These are phyloP conservation scores for Fusarium oxysporum DNA, from an alignment of 2,329 filamentous ascomycete genomes.

Conservation along the genomic window DNA sequence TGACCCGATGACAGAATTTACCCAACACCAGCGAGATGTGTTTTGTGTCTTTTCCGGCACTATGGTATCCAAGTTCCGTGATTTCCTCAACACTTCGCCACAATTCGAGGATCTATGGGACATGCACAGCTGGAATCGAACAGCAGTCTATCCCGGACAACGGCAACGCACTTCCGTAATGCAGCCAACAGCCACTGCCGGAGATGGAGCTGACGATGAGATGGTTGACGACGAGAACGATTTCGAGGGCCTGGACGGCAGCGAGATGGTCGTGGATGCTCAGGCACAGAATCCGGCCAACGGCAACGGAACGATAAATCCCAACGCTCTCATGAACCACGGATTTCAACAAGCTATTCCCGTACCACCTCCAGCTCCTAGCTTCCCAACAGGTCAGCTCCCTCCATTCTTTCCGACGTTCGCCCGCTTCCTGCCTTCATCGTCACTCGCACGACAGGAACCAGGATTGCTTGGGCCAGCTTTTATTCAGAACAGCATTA, in stretches of 20 bases:
- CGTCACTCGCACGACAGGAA: conserved; percentile 33
- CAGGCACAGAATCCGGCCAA: conserved; percentile 45
- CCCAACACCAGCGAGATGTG: conserved; percentile 91
- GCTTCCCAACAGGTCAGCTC: conserved; percentile 37
- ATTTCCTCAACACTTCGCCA: conserved; percentile 74
- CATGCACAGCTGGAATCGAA: conserved; percentile 25
- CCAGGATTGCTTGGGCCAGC: conserved; percentile 36
- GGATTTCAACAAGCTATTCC: conserved; percentile 42
- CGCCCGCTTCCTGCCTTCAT: conserved; percentile 33
- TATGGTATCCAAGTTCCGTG: conserved; percentile 81
- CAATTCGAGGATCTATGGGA: conserved; percentile 61
- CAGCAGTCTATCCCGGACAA: conserved; percentile 6
- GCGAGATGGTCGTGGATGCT: conserved; percentile 53
- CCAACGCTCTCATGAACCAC: conserved; percentile 17
- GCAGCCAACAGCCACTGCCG: conserved; percentile 25
- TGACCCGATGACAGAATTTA: conserved; percentile 76
- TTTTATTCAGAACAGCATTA: conserved; percentile 46
- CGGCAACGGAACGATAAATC: conserved; percentile 14
- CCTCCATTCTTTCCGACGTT: conserved; percentile 34
- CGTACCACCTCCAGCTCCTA: conserved; percentile 46
- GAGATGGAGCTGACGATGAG: conserved; percentile 56
- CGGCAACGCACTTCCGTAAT: conserved; percentile 17
- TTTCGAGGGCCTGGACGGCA: conserved; percentile 55
- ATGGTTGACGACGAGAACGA: conserved; percentile 59
- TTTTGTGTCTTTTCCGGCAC: conserved; percentile 97